Evolutionary conservation across 2,329 filamentous ascomycete species (phyloP), one percentile per base, ranked within the genome.

Genomic region (Alternaria novae-zelandiae): DNA sequence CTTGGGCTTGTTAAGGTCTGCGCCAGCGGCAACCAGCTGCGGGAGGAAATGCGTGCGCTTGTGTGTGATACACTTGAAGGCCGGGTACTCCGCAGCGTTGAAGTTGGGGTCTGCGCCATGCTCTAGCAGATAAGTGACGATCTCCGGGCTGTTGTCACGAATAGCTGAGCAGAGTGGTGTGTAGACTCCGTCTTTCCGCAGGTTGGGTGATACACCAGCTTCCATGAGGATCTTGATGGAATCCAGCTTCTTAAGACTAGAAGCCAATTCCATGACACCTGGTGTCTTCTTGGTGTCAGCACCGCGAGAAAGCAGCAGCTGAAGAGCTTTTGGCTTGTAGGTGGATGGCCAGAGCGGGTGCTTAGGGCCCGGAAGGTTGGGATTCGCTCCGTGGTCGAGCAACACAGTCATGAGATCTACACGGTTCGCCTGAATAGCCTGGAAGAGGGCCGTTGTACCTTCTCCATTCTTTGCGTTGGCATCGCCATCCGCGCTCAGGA

Each of bases 61-160:
- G 73, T 91, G 89, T 0, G 89, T 90, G 23, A 91, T 85, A 64
- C 89, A 91, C 74, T 91, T 91, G 83, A 89, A 91, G 5, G 85
- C 82, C 0, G 89, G 89, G 70, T 89, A 90, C 71, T 91, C 89
- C 49, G 86, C 84, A 1, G 88, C 88, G 7, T 84, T 84, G 20
- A 83, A 73, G 63, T 87, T 86, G 15, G 86, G 83, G 66, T 87
- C 81, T 7, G 85, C 86, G 8, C 82, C 83, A 30, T 84, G 82
- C 46, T 80, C 79, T 28, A 87, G 82, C 79, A 91, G 83, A 12
- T 90, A 84, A 13, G 86, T 81, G 54, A 91, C 84, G 41, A 91
- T 87, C 13, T 90, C 87, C 21, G 81, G 74, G 51, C 86, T 84
- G 73, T 91, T 86, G 76, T 91, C 89, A 21, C 89, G 88, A 66